These are phyloP conservation scores for Trichomonascaceae sp. DNA, from an alignment of 1,139 yeast genomes.

Conservation along the genomic window DNA sequence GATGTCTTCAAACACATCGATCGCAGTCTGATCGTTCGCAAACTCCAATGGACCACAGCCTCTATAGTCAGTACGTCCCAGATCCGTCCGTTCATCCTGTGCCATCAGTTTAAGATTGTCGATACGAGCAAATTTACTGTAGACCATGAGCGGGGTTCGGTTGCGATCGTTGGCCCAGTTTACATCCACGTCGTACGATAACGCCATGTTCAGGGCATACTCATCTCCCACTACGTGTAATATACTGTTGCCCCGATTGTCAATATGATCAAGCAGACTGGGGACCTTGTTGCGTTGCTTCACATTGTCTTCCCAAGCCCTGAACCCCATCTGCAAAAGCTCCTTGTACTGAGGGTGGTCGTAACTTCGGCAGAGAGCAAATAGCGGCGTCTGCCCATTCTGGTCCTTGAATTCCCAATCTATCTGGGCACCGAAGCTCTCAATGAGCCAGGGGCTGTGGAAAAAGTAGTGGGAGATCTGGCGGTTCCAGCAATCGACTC, in stretches of 20 bases:
- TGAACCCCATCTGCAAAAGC: slow-evolving; percentile 37
- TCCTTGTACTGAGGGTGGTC: slow-evolving; percentile 54
- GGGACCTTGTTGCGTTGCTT: slow-evolving; percentile 3
- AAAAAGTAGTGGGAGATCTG: slow-evolving; percentile 65
- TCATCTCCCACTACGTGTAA: slow-evolving; percentile 51
- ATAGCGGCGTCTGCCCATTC: slow-evolving; percentile 68
- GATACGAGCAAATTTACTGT: slow-evolving; percentile 54
- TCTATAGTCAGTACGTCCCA: slow-evolving; percentile 16
- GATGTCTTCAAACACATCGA: background rate
- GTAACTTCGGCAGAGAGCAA: slow-evolving; percentile 65
- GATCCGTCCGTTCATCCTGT: slow-evolving; percentile 17
- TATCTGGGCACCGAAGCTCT: slow-evolving; percentile 41
- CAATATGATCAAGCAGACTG: slow-evolving; percentile 44
- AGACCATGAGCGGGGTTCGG: slow-evolving; percentile 58
- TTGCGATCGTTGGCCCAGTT: slow-evolving; percentile 49
- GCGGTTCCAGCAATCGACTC: slow-evolving; percentile 38
- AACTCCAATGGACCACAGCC: slow-evolving; percentile 39
- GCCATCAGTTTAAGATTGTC: slow-evolving; percentile 38
- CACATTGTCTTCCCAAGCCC: slow-evolving; percentile 19
- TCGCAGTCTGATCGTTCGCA: slow-evolving; percentile 26
- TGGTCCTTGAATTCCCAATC: slow-evolving; percentile 63
- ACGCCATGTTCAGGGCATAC: slow-evolving; percentile 30
- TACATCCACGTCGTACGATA: slow-evolving; percentile 35
- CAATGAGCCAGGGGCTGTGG: slow-evolving; percentile 42
- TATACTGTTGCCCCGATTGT: slow-evolving; percentile 58